Conservation (phyloP, 2,329 filamentous ascomycete species). For the Nannizziopsis barbatae region DNA sequence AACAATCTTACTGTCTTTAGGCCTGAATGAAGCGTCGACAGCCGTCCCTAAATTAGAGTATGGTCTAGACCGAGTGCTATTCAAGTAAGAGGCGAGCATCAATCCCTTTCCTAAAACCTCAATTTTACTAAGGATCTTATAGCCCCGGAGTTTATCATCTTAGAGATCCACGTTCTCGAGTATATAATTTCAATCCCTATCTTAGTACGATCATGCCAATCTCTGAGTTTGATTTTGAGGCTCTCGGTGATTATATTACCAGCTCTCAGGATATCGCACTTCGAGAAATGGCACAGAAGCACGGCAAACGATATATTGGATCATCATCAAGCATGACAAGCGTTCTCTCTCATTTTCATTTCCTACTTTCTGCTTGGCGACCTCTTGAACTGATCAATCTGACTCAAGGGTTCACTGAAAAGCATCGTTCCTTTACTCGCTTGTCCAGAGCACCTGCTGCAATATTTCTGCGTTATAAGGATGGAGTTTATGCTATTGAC, state of each 20-base stretch:
- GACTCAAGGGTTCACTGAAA: conserved; percentile 54
- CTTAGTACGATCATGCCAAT: conserved; percentile 87
- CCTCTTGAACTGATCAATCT: conserved; percentile 54
- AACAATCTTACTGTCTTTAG: conserved; percentile 18
- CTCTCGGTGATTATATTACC: conserved; percentile 76
- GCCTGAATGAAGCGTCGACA: conserved; percentile 36
- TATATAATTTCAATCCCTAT: conserved; percentile 97
- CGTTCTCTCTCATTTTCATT: conserved; percentile 83
- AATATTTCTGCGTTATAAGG: conserved; percentile 68
- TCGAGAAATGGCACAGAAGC: conserved; percentile 52
- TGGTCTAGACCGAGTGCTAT: conserved; percentile 77
- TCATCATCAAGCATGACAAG: conserved; percentile 96
- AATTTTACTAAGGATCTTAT: neutral
- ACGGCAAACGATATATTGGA: conserved; percentile 72
- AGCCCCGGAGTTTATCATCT: conserved; percentile 76
- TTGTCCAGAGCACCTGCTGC: conserved; percentile 64
- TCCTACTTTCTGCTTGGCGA: conserved; percentile 74
- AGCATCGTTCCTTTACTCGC: conserved; percentile 56
- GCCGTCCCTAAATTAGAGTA: conserved; percentile 56
- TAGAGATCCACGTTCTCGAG: conserved; percentile 73
- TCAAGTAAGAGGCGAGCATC: conserved; percentile 51
- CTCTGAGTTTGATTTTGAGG: conserved; percentile 80
- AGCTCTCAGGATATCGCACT: conserved; percentile 74
- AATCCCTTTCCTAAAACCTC: neutral
- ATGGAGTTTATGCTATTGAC: conserved; percentile 87